Conservation (phyloP, 2,329 filamentous ascomycete genomes). For the Zasmidium cellare region DNA sequence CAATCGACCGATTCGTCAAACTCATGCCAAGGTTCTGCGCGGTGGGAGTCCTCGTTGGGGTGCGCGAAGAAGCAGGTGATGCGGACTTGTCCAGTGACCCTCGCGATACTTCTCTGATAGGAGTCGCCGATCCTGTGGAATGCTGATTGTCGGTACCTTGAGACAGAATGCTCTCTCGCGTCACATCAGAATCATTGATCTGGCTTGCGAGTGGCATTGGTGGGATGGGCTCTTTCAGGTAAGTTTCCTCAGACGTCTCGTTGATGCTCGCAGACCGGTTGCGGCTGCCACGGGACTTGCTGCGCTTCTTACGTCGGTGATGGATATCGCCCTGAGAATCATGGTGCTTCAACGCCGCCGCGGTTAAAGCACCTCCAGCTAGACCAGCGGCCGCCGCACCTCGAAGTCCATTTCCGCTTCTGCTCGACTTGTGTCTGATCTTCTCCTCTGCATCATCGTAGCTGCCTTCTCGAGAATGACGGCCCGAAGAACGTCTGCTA, state of each 20-base stretch:
- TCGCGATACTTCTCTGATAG: slow-evolving; percentile 63
- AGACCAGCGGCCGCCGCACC: slow-evolving; percentile 57
- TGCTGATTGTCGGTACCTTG: slow-evolving; percentile 73
- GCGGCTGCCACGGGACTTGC: slow-evolving; percentile 50
- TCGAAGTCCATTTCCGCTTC: slow-evolving; percentile 44
- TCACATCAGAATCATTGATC: slow-evolving; percentile 81
- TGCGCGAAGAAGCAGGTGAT: slow-evolving; percentile 60
- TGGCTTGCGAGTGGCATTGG: slow-evolving; percentile 89
- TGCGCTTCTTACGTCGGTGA: slow-evolving; percentile 48
- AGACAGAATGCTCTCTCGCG: slow-evolving; percentile 81
- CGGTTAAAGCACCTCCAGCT: slow-evolving; percentile 59
- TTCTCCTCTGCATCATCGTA: slow-evolving; percentile 48
- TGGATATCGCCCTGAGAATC: slow-evolving; percentile 61
- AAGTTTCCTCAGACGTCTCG: slow-evolving; percentile 55
- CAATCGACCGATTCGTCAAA: slow-evolving; percentile 59
- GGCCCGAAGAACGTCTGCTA: slow-evolving; percentile 17
- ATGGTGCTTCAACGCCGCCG: slow-evolving; percentile 63
- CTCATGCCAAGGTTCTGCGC: slow-evolving; percentile 65
- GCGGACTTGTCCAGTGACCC: slow-evolving; percentile 53
- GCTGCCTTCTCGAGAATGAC: slow-evolving; percentile 27
- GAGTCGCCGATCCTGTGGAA: slow-evolving; percentile 65
- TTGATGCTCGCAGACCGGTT: slow-evolving; percentile 53
- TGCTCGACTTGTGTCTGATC: slow-evolving; percentile 55
- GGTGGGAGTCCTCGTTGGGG: slow-evolving; percentile 62
- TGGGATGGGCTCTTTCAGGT: slow-evolving; percentile 53